Evolutionary conservation across 345 rosid genomes (phyloP), one percentile per base, ranked within the genome.

Genomic region (Microthlaspi erraticum): DNA sequence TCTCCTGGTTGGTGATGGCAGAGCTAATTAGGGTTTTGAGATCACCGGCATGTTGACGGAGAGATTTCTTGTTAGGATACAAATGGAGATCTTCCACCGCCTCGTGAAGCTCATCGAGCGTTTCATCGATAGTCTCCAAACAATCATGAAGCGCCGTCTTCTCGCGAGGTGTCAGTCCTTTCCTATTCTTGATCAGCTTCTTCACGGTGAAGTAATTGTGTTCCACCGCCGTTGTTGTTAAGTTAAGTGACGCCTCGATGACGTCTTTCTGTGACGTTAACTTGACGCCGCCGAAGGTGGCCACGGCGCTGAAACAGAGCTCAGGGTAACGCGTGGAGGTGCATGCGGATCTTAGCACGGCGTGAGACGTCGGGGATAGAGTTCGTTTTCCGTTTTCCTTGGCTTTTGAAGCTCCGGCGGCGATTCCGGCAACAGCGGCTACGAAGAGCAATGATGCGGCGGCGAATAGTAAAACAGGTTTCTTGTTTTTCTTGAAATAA

Each of bases 1-100:
- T 89, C 53, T 82, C 97, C 23, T 84, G 96, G 78, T 93, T 93
- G 20, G 98, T 93, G 45, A 93, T 93, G 26, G 97, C 97, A 1
- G 98, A 76, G 60, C 98, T 91, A 72, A 91, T 42, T 8, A 93
- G 41, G 7, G 96, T 91, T 64, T 87, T 91, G 49, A 93, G 87
- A 79, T 93, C 92, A 31, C 84, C 90, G 0, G 98, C 91, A 7
- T 90, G 97, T 50, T 85, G 78, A 4, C 55, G 33, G 23, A 91
- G 69, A n/a, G 92, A 70, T 71, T 91, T 91, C 81, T 77, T 81
- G 62, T 20, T 72, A 0, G 97, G 97, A 60, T 93, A 93, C 64
- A 66, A 32, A 0, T 77, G 65, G 8, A 93, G 85, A 71, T 88
- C 97, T 38, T 77, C 86, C 5, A 60, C 56, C 1, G 91, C 88